Percentiles rank a stretch among this genome's conserved stretches.
Evolutionary conservation across 768 basidiomycete species (phyloP).

Genomic region (Leccinum boreale): DNA sequence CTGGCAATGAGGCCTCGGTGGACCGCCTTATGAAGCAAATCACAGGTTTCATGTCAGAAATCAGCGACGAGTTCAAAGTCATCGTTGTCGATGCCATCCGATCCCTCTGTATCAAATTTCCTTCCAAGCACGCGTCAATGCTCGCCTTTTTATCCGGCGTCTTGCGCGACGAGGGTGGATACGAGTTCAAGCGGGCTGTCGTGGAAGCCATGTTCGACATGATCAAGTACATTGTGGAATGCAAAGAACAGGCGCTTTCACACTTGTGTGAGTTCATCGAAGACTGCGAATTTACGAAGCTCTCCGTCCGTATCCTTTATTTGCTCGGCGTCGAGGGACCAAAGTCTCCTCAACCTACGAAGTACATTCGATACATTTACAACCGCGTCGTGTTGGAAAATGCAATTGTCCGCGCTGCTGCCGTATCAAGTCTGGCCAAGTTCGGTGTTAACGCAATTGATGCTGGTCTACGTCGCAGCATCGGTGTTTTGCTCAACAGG

Average conservation of each 20-base stretch:
- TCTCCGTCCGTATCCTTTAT: conserved; percentile 95
- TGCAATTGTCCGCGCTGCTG: conserved; percentile 94
- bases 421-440: conserved; percentile 92
- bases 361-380: conserved; percentile 99
- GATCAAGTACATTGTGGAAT: conserved; percentile 96
- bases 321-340: conserved; percentile 95
- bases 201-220: conserved; percentile 99
- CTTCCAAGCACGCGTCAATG: conserved; percentile 94
- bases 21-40: conserved; percentile 99
- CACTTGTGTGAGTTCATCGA: conserved; percentile 99
- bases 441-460: conserved; percentile 92
- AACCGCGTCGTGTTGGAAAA: conserved; percentile 99
- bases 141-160: conserved; percentile 95
- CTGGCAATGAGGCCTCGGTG: conserved; percentile 97
- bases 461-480: conserved; percentile 72
- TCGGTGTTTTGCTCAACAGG: conserved; percentile 84
- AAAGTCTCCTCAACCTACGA: conserved; percentile 92
- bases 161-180: conserved; percentile 96
- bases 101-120: conserved; percentile 98
- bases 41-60: conserved; percentile 97
- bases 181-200: conserved; percentile 98
- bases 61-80: conserved; percentile 99
- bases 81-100: conserved; percentile 99
- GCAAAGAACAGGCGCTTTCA: conserved; percentile 95
- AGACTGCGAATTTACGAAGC: conserved; percentile 99